A percentile compares a stretch with the other conserved stretches of the same genome.
phyloP scores from a whole-genome alignment of 345 rosid genomes.

The Trapa bicornis region DNA sequence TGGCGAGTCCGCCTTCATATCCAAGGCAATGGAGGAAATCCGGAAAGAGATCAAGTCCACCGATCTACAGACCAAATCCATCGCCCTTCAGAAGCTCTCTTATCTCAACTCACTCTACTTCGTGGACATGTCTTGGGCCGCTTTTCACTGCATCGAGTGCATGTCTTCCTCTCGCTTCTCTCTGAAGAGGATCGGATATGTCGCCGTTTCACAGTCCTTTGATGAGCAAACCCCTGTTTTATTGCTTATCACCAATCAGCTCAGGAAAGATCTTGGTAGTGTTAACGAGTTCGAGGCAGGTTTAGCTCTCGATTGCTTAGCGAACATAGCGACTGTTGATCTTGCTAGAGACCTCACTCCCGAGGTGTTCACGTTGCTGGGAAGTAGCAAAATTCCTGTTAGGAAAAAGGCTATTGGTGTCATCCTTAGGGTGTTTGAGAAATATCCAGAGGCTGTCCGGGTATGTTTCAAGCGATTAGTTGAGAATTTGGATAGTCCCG shows the following conservation, averaged over 20 bases:
- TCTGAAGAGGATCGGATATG: slow-evolving; percentile 70
- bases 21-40: slow-evolving; percentile 69
- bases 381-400: slow-evolving; percentile 51
- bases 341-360: slow-evolving; percentile 77
- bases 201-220: slow-evolving; percentile 72
- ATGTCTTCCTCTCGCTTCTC: slow-evolving; percentile 60
- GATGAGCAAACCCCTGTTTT: slow-evolving; percentile 67
- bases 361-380: slow-evolving; percentile 67
- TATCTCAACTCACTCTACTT: slow-evolving; percentile 66
- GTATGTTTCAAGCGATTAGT: slow-evolving; percentile 85
- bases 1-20: slow-evolving; percentile 45
- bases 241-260: slow-evolving; percentile 73
- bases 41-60: slow-evolving; percentile 81
- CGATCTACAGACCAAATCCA: slow-evolving; percentile 69
- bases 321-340: slow-evolving; percentile 64
- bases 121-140: slow-evolving; percentile 79
- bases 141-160: slow-evolving; percentile 81
- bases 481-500: slow-evolving; percentile 74
- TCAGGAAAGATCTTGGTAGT: slow-evolving; percentile 71
- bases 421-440: slow-evolving; percentile 65
- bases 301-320: slow-evolving; percentile 71
- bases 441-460: slow-evolving; percentile 77
- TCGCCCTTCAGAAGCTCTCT: slow-evolving; percentile 74
- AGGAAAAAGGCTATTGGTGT: slow-evolving; percentile 71
- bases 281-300: slow-evolving; percentile 61